Conservation (phyloP, 208 protist genomes). For the Phytomonas francai region DNA sequence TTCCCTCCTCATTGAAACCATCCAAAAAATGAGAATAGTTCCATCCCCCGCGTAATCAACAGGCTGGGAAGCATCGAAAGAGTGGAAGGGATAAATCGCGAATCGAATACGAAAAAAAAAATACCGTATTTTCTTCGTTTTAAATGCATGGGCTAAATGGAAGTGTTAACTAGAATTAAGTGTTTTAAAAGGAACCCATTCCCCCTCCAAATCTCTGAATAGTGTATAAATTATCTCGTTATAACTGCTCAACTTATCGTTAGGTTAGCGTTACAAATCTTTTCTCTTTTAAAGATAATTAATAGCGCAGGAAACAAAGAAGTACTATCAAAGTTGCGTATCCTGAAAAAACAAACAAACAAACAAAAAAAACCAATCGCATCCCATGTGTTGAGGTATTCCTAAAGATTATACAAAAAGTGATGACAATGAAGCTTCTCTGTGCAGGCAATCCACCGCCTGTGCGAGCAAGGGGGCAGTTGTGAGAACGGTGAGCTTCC, state of each 20-base stretch:
- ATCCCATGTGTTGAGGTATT: neutral
- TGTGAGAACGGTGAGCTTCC: conserved; percentile 84
- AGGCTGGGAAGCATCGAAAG: too few species aligned
- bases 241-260: neutral
- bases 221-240: neutral
- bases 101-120: too few species aligned
- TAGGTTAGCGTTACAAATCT: neutral
- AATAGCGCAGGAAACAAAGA: neutral
- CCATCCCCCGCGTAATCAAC: too few species aligned
- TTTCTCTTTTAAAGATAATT: neutral
- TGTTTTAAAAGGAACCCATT: neutral
- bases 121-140: too few species aligned
- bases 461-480: conserved; percentile 83
- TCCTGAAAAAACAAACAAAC: neutral
- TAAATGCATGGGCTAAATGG: too few species aligned
- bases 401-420: conserved; percentile 61
- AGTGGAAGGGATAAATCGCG: too few species aligned
- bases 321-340: neutral
- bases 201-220: too few species aligned
- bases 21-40: too few species aligned
- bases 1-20: too few species aligned
- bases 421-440: conserved; percentile 70
- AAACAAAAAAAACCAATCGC: conserved; percentile 1
- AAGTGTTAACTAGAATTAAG: too few species aligned
- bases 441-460: conserved; percentile 82